Percentiles rank a stretch among this genome's conserved stretches.
Evolutionary conservation across 768 basidiomycete genomes (phyloP).

Genomic region (Pisolithus albus): DNA sequence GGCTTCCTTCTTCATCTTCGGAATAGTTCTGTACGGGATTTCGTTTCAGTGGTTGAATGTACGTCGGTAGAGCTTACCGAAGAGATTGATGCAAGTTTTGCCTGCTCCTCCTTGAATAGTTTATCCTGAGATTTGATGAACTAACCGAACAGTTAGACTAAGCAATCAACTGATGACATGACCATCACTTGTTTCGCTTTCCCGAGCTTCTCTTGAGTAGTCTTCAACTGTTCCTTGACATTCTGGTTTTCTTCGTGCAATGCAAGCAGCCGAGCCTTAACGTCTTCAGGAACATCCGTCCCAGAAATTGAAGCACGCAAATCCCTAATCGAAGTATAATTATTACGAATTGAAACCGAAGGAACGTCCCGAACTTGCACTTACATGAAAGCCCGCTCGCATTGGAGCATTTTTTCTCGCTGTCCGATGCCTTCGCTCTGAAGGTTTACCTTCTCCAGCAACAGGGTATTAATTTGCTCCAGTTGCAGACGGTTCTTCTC

Average conservation of each 20-base stretch:
- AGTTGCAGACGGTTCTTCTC: slow-evolving; percentile 90
- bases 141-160: slow-evolving; percentile 31
- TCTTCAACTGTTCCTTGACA: slow-evolving; percentile 66
- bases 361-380: slow-evolving; percentile 13
- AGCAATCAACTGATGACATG: neutral
- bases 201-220: slow-evolving; percentile 63
- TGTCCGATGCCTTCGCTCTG: slow-evolving; percentile 90
- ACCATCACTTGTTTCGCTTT: slow-evolving; percentile 69
- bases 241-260: slow-evolving; percentile 73
- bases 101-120: slow-evolving; percentile 75
- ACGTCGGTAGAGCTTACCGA: slow-evolving; percentile 33
- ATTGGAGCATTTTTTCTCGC: slow-evolving; percentile 77
- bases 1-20: slow-evolving; percentile 66
- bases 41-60: too few species aligned
- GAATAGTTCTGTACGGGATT: slow-evolving; percentile 39
- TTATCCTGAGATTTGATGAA: slow-evolving; percentile 93
- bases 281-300: slow-evolving; percentile 75
- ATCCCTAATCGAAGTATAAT: slow-evolving; percentile 43
- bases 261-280: slow-evolving; percentile 64
- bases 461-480: slow-evolving; percentile 77
- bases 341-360: neutral
- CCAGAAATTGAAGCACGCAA: slow-evolving; percentile 70
- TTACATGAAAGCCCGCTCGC: slow-evolving; percentile 82
- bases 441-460: slow-evolving; percentile 85
- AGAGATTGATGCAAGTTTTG: slow-evolving; percentile 41